Base-by-base conservation (phyloP, 1,284 basidiomycete genomes). In the Moesziomyces sp. region DNA sequence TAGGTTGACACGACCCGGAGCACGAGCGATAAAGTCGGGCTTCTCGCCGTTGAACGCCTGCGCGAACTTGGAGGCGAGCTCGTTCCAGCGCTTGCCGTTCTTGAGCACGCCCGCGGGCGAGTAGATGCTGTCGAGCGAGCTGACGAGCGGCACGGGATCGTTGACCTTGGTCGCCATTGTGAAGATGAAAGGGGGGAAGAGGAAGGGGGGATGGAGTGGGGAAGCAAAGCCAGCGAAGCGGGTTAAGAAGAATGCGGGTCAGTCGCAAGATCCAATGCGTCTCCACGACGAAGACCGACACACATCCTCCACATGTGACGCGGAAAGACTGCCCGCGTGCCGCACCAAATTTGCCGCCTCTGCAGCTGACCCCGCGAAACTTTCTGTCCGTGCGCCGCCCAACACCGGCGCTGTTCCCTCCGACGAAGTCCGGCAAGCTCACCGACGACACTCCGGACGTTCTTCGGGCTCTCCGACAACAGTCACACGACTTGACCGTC, bases 1-100 rank as follows among this genome's bases (percentile, higher is more conserved):
- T 19, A 84, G 58, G 55, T 84, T 84, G 40, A 84, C 80, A 2
- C 82, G 58, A 1, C 82, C 82, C 0, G 82, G 82, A 1, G 82
- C 82, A 11, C 82, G 76, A 3, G 82, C 82, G 43, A 84, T 74
- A 46, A 82, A 84, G 21, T 74, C 59, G 4, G 80, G 76, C 24
- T 65, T 42, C 4, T 51, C 16, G 13, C 63, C 68, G 7, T 46
- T 10, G 46, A 54, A 82, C 14, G 57, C 50, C 3, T 26, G 9
- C 13, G 72, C 30, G 46, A 84, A 84, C 18, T 57, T 38, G 10
- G 35, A n/a, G 2, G 65, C 52, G 19, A 84, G 65, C 3, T 50
- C 28, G 28, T 72, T 48, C 81, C 80, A 83, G 8, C 82, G 72
- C 24, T 34, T 30, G 7, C 51, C 58, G 44, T 82, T 77, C 21